Percentiles rank a stretch among this genome's conserved stretches.
These are phyloP conservation scores for Schizothecium vesticola DNA, from an alignment of 495 filamentous ascomycete genomes.

Conservation along the genomic window DNA sequence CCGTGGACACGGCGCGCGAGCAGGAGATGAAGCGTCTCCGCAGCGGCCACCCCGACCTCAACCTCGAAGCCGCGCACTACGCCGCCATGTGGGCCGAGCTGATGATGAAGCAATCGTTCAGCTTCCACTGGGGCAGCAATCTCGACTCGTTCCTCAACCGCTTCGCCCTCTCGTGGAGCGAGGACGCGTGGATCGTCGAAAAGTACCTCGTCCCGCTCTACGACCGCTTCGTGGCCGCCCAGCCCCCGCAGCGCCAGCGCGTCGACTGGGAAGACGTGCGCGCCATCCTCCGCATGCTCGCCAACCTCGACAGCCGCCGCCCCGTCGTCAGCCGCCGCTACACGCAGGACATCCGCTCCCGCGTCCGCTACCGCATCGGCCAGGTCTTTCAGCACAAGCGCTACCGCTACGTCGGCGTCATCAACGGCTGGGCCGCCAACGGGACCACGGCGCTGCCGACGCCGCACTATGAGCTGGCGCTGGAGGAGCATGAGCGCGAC, in stretches of 20 bases:
- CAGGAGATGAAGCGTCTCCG: slow-evolving; percentile 32
- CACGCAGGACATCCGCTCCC: slow-evolving; percentile 32
- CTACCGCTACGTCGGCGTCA: slow-evolving; percentile 73
- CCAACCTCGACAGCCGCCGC: slow-evolving; percentile 53
- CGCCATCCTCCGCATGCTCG: slow-evolving; percentile 53
- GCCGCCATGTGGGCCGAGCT: slow-evolving; percentile 69
- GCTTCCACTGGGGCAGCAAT: slow-evolving; percentile 37
- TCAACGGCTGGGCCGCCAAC: slow-evolving; percentile 76
- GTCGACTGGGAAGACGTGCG: slow-evolving; percentile 22
- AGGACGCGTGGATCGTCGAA: slow-evolving; percentile 63
- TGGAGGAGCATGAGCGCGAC: slow-evolving; percentile 43
- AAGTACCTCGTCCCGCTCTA: slow-evolving; percentile 58
- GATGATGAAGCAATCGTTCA: slow-evolving; percentile 50
- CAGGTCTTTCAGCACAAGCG: slow-evolving; percentile 78
- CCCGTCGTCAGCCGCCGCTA: slow-evolving; percentile 49
- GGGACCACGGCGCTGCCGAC: slow-evolving; percentile 26
- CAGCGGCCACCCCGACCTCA: slow-evolving; percentile 34
- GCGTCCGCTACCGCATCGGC: slow-evolving; percentile 68
- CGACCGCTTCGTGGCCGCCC: slow-evolving; percentile 28
- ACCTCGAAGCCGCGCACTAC: slow-evolving; percentile 68
- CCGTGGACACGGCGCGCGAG: slow-evolving; percentile 5
- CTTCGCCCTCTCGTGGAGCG: slow-evolving; percentile 63
- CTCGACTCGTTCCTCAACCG: slow-evolving; percentile 58
- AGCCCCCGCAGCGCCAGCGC: slow-evolving; percentile 14
- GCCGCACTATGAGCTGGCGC: slow-evolving; percentile 31